Percentiles rank a stretch among this genome's conserved stretches.
Conservation (phyloP, 169 alveolate species). For the Haemoproteus tartakovskyi region DNA sequence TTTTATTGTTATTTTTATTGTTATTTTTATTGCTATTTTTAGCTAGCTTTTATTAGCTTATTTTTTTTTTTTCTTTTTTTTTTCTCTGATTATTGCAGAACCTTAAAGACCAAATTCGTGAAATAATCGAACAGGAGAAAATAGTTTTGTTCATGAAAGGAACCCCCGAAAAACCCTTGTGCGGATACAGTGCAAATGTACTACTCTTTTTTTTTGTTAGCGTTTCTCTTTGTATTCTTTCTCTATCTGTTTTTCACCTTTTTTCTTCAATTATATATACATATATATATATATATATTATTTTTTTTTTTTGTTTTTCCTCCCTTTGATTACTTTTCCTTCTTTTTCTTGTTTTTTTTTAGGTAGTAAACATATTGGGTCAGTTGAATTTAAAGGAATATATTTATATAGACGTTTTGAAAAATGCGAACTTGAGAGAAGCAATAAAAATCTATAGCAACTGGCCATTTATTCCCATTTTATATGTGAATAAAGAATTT, state of each 20-base stretch:
- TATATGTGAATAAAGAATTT: conserved; percentile 77
- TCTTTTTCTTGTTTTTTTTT: not conserved
- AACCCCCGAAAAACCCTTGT: conserved; percentile 78
- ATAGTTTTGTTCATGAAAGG: conserved; percentile 76
- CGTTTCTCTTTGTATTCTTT: not conserved
- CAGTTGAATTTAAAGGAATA: conserved; percentile 70
- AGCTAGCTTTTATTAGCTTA: not conserved
- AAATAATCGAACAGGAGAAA: conserved; percentile 38
- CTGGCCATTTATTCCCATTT: conserved; percentile 88
- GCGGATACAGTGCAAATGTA: conserved; percentile 77
- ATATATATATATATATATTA: no score
- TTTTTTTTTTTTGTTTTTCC: not conserved
- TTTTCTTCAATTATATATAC: no score
- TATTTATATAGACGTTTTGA: conserved; percentile 78
- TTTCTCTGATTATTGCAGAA: conserved; percentile 2
- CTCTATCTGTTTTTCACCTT: not conserved
- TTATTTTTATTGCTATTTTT: not conserved
- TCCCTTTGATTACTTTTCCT: not conserved
- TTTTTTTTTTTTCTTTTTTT: not conserved
- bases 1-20: no score
- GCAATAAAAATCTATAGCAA: conserved; percentile 80
- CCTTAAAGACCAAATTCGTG: conserved; percentile 36
- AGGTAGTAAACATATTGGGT: conserved; percentile 74
- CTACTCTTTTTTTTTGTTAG: not conserved
- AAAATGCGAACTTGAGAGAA: conserved; percentile 80